Base-by-base conservation (phyloP, 192 early-diverging fungal species). In the Linnemannia hyalina region DNA sequence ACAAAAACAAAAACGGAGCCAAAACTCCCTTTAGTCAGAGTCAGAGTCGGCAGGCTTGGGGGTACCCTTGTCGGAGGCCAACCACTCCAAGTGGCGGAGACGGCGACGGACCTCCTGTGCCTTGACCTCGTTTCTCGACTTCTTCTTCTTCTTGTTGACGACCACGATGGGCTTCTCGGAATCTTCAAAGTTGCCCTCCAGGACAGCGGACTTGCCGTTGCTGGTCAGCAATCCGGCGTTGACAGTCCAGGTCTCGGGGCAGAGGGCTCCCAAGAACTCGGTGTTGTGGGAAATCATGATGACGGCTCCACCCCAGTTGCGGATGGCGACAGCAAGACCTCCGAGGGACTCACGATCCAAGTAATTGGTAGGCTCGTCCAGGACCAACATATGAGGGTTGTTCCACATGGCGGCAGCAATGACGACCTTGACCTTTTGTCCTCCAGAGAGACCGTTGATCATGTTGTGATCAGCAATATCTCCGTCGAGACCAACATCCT, bases 271-370 rank as follows among this genome's bases (percentile, higher is more conserved):
- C 69, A 94, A 93, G 88, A 96, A 96, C 88, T 96, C 95, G 73
- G 85, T 87, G 86, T 94, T 93, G 93, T 96, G 95, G 81, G 95
- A 95, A 90, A 96, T 95, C 90, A 96, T 94, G 36, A 96, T 91
- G 69, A 96, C 94, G 82, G 93, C 93, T 74, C 95, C 95, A 44
- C 92, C 93, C 89, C 91, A 96, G 52, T 92, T 92, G 73, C 91
- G 90, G 88, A 96, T 95, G 80, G 94, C 94, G 74, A 90, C 92
- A 38, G 94, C 95, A 85, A 96, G 89, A 69, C 91, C 94, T 91
- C 93, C 95, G 26, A 95, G 89, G 18, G 94, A 93, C 84, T 96
- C 95, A 87, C 94, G 93, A 89, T 96, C 95, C 85, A 95, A 90
- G 89, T 93, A 95, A 70, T 91, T 92, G 82, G 89, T 92, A 85